phyloP scores from a whole-genome alignment of 2,329 filamentous ascomycete genomes.

The Alternaria hordeiaustralica region DNA sequence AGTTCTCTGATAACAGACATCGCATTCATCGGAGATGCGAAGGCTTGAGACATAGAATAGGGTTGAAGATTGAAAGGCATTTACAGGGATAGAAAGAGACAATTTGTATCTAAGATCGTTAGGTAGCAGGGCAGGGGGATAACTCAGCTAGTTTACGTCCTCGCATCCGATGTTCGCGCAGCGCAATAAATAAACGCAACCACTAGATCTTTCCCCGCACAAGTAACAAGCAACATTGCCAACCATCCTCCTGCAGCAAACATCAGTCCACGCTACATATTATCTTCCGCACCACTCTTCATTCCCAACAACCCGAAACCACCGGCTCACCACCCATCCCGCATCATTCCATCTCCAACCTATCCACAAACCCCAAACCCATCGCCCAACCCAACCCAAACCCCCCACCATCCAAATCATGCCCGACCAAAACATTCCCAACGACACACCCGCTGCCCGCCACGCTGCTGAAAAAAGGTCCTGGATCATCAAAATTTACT shows the following conservation, averaged over 20 bases:
- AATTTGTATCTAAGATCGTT: too few species aligned
- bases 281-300: not conserved
- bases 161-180: too few species aligned
- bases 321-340: not conserved
- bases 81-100: too few species aligned
- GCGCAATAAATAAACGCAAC: not conserved
- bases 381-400: too few species aligned
- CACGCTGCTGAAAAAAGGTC: not conserved
- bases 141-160: too few species aligned
- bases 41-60: too few species aligned
- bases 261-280: not conserved
- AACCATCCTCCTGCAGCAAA: not conserved
- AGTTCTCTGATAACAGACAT: too few species aligned
- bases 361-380: not conserved
- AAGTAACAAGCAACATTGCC: not conserved
- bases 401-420: not conserved
- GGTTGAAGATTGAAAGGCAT: rapidly evolving
- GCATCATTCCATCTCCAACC: rapidly evolving
- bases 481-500: not conserved
- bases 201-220: not conserved
- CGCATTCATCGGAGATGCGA: too few species aligned
- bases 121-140: too few species aligned
- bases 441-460: not conserved
- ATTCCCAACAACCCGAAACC: not conserved
- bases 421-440: not conserved